Base-by-base conservation (phyloP, 2,329 filamentous ascomycete species). In the Penicillium nordicum region DNA sequence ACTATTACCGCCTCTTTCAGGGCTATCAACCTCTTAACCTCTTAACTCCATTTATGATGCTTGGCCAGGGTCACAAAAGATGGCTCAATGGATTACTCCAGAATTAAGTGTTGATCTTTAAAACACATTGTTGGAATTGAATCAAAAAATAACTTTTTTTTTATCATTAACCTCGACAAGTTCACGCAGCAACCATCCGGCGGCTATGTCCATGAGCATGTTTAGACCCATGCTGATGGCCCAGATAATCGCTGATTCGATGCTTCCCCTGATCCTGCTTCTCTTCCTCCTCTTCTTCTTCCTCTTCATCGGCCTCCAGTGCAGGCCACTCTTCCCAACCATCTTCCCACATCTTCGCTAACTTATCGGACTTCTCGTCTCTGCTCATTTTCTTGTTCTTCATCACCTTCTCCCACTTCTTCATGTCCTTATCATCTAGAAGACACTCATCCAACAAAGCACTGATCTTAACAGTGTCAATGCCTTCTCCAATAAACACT, bases 401-500 rank as follows among this genome's bases (percentile, higher is more conserved):
- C 81, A 84, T 84, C 5, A 84, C 76, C 23, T 69, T 69, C 63
- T 82, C 76, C 78, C 84, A 84, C 63, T 75, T 66, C n/a, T 63
- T 68, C 67, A 81, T 82, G 70, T 90, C 88, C 0, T 69, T 69
- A 23, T 87, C 82, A n/a, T 79, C 79, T 3, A 90, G 69, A 25
- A 90, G 68, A 63, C 87, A 89, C 2, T 69, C 71, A 63, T 90
- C 84, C 4, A 90, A 69, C 34, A 80, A 68, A 5, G 69, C 72
- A 25, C 79, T 81, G 16, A 90, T 73, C 0, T 74, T 78, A 5
- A 69, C 66, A 1, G 77, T 66, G 48, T 88, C 78, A 14, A 90
- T 76, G 5, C 79, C 78, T 69, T 89, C 86, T 0, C 88, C 88
- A 55, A 91, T 90, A 58, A 90, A 88, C 3, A 90, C 88, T 7